A percentile compares a stretch with the other conserved stretches of the same genome.
phyloP scores from a whole-genome alignment of 257 asterid species.

The Apocynum venetum region DNA sequence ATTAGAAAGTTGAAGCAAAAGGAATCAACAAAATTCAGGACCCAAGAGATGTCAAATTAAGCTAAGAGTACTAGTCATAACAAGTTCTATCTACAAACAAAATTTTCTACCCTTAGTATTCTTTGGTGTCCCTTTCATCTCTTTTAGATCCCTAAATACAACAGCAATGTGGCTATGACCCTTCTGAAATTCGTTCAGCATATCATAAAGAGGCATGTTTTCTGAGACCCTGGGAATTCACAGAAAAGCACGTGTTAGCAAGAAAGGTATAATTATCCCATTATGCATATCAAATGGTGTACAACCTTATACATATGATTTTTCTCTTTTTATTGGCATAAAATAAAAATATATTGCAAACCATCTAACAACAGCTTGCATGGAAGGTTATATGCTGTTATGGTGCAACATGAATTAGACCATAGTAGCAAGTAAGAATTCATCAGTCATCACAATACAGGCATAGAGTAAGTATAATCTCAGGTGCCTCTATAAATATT shows the following conservation, averaged over 20 bases:
- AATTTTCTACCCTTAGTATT: conserved; percentile 50
- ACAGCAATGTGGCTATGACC: conserved; percentile 99
- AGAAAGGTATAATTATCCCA: neutral
- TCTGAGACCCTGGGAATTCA: conserved; percentile 69
- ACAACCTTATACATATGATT: neutral
- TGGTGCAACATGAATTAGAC: neutral
- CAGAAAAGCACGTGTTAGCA: conserved; percentile 14
- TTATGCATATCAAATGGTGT: too few species aligned
- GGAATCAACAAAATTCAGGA: neutral
- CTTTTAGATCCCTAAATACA: conserved; percentile 68
- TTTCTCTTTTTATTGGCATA: neutral
- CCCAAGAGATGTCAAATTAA: neutral
- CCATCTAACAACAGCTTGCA: neutral
- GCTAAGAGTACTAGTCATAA: neutral
- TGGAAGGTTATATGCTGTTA: neutral
- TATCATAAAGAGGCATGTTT: conserved; percentile 94
- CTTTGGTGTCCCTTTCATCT: conserved; percentile 48
- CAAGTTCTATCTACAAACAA: neutral
- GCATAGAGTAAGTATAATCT: neutral
- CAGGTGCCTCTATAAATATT: neutral
- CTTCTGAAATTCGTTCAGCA: conserved; percentile 92
- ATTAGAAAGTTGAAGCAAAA: neutral
- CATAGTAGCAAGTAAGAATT: neutral
- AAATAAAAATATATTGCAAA: neutral
- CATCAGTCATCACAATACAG: neutral